Conservation (phyloP, 1,284 basidiomycete species). For the Trametes polyzona region DNA sequence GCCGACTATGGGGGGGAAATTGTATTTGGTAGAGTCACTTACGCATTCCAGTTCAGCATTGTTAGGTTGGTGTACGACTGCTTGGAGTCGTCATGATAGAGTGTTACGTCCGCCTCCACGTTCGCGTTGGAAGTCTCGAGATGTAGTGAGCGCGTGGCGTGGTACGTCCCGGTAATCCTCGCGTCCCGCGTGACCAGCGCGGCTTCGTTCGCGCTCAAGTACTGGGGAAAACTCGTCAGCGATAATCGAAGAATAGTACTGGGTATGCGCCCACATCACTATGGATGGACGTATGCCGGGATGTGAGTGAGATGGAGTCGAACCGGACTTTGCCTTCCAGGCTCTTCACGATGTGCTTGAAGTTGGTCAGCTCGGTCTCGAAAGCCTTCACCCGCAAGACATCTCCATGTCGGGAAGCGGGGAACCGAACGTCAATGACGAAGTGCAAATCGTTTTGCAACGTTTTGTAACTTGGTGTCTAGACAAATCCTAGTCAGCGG, state of each 20-base stretch:
- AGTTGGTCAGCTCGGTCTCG: constrained; percentile 30
- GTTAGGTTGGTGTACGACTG: constrained; percentile 27
- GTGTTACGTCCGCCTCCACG: constrained; percentile 41
- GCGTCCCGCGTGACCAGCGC: constrained; percentile 40
- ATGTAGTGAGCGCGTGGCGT: constrained; percentile 37
- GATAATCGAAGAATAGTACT: neutral
- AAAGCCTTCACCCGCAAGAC: constrained; percentile 22
- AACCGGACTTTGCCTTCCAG: constrained; percentile 23
- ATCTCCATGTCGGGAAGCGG: neutral
- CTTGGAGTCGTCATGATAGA: constrained; percentile 37
- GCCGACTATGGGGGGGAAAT: neutral
- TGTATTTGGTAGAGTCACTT: neutral
- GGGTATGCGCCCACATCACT: constrained; percentile 11
- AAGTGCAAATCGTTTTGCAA: constrained; percentile 10
- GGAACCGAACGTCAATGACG: constrained; percentile 27
- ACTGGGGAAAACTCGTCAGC: constrained; percentile 30
- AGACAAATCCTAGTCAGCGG: neutral
- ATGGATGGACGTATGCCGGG: constrained; percentile 22
- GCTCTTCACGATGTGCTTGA: constrained; percentile 23
- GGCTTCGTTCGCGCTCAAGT: constrained; percentile 37
- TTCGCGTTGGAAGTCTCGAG: constrained; percentile 42
- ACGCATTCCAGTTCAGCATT: constrained; percentile 42
- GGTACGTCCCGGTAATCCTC: constrained; percentile 46
- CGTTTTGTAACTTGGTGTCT: constrained; percentile 23
- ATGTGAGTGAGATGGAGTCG: constrained; percentile 16